Evolutionary conservation across 176 grass and related monocot species (phyloP).

Genomic region (Oryza meyeriana): DNA sequence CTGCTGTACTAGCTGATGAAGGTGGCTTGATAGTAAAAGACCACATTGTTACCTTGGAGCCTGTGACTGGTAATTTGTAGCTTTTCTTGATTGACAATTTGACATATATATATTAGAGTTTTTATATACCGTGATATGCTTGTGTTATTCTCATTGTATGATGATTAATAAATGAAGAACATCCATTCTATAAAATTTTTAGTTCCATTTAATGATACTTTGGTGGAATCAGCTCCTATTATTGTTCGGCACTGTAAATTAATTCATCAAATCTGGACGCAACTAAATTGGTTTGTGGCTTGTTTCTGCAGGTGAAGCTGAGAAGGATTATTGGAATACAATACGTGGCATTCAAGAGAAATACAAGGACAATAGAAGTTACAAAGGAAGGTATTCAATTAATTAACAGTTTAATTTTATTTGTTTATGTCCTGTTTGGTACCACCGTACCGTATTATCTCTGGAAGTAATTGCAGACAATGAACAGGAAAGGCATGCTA

Average conservation of each 20-base stretch:
- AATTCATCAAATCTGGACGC: background rate
- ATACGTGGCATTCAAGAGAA: constrained; percentile 34
- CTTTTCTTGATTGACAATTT: background rate
- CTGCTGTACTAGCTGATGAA: constrained; percentile 55
- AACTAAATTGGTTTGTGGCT: constrained; percentile 19
- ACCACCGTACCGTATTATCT: background rate
- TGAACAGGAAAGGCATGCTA: background rate
- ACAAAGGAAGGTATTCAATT: constrained; percentile 49
- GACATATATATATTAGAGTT: background rate
- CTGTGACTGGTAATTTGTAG: constrained; percentile 42
- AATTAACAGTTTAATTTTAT: background rate
- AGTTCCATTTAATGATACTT: background rate
- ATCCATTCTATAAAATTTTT: background rate
- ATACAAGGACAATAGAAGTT: constrained; percentile 32
- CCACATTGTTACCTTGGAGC: constrained; percentile 62
- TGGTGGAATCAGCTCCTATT: background rate
- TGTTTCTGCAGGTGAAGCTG: constrained; percentile 53
- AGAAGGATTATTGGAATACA: constrained; percentile 69
- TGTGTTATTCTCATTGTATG: background rate
- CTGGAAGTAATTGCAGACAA: background rate
- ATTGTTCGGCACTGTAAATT: background rate
- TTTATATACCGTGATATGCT: background rate
- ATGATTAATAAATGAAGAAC: background rate
- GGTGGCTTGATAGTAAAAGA: constrained; percentile 65
- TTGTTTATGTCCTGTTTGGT: background rate